Evolutionary conservation across 148 eudicot species (phyloP), one percentile per base, ranked within the genome.

Genomic region (Persicaria tinctoria): DNA sequence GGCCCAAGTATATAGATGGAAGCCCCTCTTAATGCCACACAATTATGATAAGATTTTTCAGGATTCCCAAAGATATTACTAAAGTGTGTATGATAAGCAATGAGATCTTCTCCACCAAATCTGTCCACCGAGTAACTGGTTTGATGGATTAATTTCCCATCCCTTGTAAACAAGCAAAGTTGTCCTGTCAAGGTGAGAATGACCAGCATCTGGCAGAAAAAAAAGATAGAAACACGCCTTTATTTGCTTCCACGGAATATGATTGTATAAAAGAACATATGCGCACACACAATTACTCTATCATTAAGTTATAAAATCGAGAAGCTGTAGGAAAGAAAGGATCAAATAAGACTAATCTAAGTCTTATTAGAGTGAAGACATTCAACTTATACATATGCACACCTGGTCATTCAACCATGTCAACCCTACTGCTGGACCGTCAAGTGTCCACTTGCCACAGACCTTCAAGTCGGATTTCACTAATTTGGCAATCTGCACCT

Each of bases 351-450:
- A 66, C 47, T 17, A 66, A 44, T 41, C 70, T 14, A 64, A 64
- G 47, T 64, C 41, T 64, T 10, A 13, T 11, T 12, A 49, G 9
- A 64, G 47, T 38, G 70, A 64, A 64, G 70, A 64, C 46, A 41
- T 27, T 46, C 70, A 64, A 41, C 47, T 64, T 64, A 47, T 41
- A 13, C 70, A 64, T 41, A 12, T 14, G 48, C 70, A 66, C 76
- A 93, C 98, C 97, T 91, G 91, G 74, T 91, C 94, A 78, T 89
- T 90, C 82, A 94, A 81, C 98, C 98, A 94, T 72, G 91, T 88
- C 83, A 94, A 83, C 53, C 98, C 98, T 66, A 94, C 75, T 50
- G 97, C 95, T 86, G 91, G 74, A 80, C 93, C 89, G 74, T 89
- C 95, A 73, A 89, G 87, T 32, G 89, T 87, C 98, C 97, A 91